phyloP scores from a whole-genome alignment of 768 basidiomycete species.

The Exsudoporus frostii region DNA sequence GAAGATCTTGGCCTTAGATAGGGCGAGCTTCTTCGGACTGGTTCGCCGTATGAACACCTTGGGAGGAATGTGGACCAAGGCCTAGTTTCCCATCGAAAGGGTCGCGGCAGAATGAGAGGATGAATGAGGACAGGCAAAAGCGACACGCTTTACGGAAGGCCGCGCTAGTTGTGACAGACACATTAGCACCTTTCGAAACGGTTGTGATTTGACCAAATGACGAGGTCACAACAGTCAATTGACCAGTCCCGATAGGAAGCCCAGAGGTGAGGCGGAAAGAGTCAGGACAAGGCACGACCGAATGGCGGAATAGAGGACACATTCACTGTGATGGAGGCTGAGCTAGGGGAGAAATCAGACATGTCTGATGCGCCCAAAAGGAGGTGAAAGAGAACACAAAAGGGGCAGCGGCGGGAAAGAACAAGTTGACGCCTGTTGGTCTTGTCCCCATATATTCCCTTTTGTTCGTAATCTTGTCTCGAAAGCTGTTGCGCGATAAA shows the following conservation, averaged over 20 bases:
- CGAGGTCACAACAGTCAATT: neutral
- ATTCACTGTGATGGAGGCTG: slow-evolving; percentile 14
- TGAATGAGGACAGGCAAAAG: neutral
- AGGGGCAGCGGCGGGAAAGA: neutral
- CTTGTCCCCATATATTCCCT: slow-evolving; percentile 1
- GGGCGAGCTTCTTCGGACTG: slow-evolving; percentile 8
- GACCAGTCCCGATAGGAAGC: neutral
- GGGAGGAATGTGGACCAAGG: neutral
- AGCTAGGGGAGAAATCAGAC: slow-evolving; percentile 6
- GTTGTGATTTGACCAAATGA: neutral
- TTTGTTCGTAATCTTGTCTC: slow-evolving; percentile 1
- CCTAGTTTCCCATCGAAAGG: slow-evolving; percentile 19
- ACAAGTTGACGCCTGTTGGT: neutral
- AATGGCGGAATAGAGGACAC: neutral
- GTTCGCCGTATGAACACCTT: neutral
- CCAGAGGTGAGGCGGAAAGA: neutral
- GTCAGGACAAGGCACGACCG: slow-evolving; percentile 17
- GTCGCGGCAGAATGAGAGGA: slow-evolving; percentile 11
- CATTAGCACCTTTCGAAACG: neutral
- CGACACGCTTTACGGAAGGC: neutral
- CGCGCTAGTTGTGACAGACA: neutral
- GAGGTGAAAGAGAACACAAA: neutral
- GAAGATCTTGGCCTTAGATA: neutral
- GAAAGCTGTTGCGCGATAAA: neutral
- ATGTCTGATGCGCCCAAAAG: slow-evolving; percentile 20